Base-by-base conservation (phyloP, 2,329 filamentous ascomycete species). In the Pestalotiopsis sp. region DNA sequence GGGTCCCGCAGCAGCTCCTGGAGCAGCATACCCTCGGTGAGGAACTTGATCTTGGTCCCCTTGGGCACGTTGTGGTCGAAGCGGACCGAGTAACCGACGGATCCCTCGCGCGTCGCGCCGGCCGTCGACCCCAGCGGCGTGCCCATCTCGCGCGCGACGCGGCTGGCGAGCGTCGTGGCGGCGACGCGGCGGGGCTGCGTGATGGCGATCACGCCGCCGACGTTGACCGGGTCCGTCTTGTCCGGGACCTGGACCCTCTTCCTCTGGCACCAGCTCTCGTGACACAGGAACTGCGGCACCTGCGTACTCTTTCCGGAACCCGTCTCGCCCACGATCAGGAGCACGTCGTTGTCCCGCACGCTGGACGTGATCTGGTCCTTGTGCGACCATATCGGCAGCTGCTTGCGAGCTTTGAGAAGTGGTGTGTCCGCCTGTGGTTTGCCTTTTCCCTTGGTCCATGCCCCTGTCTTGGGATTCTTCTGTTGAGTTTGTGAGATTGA, bases 281-380 rank as follows among this genome's bases (percentile, higher is more conserved):
- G 80, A 60, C 92, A 88, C 7, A 99, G 83, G 71, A 97, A 98
- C 76, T 98, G 96, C 0, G 96, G 95, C 0, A 98, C 91, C 80
- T 99, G 96, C 0, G 96, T 99, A 83, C 93, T 97, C 82, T 99
- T 99, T 78, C 96, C 96, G 14, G 93, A 97, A 78, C 96, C 96
- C 0, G 96, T 99, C 80, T 98, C 95, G 82, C 95, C 95, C 2
- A 96, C 92, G 14, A 99, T 83, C 0, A 99, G 86, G 65, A 99
- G 87, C 1, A 97, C 89, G 69, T 78, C 74, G 75, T 97, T 89
- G 70, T 89, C 90, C 41, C 88, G 82, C 6, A 97, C 81, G 2
- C 88, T 84, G 17, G 84, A 77, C 45, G 90, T 89, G 64, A 98
- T 97, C 31, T 91, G 86, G 41, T 90, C 84, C 62, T 89, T 89